Evolutionary conservation across 768 basidiomycete genomes (phyloP), one percentile per base, ranked within the genome.

Genomic region (Boletus patriciae): DNA sequence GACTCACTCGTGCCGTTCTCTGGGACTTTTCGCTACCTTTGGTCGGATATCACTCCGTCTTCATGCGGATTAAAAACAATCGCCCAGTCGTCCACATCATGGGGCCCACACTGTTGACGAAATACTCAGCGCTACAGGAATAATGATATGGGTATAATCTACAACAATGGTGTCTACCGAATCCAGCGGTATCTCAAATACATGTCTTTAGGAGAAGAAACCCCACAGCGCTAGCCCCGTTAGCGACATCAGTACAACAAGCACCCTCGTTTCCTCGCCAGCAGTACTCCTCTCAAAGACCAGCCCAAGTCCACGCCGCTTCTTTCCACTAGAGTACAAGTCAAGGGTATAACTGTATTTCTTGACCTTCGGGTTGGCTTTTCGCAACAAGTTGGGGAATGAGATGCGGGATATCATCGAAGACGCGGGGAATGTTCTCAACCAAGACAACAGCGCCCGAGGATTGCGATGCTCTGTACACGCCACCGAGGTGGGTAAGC

Each of bases 241-340:
- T 44, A 72, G 52, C 8, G 70, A 70, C 38, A 67, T 37, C 34
- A 72, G 37, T 6, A 70, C 54, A 31, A 62, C 46, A 33, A 72
- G 54, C 3, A 70, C 58, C 49, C 71, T 76, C 68, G 81, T 78
- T 70, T 90, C 88, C 65, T 89, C 85, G 7, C 88, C 88, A 23
- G 88, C 87, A 1, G 79, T 70, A 19, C 83, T 83, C 57, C 69
- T 76, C 70, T 89, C 88, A 31, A 81, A 62, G 31, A 87, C 52
- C 56, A 88, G 66, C 38, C 75, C 72, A 34, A 75, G 8, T 43
- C 82, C 59, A 11, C 78, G 78, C 40, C 71, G 70, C 58, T 74
- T 74, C 70, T 74, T 68, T 38, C 74, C 59, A 40, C 71, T 70
- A 37, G 77, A 75, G 54, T 65, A 52, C 46, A 72, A 58, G 56